Evolutionary conservation across 2,329 filamentous ascomycete species (phyloP).

Genomic region (Aspergillus felis): DNA sequence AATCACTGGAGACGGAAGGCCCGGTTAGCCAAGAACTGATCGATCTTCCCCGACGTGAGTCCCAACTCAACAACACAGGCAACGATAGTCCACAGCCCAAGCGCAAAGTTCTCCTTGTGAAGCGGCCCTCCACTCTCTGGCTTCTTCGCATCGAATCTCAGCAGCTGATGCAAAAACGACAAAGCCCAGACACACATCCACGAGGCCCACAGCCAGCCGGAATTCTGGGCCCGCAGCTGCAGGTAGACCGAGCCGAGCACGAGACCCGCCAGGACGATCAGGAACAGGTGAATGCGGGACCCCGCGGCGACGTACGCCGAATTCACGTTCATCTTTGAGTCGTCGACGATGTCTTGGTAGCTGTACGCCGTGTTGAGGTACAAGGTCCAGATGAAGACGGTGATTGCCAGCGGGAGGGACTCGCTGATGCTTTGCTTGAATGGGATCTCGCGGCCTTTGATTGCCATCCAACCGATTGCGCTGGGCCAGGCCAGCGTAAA

Average conservation of each 20-base stretch:
- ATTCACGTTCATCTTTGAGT: constrained; percentile 9
- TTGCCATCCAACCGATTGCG: constrained; percentile 3
- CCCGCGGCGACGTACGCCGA: constrained; percentile 8
- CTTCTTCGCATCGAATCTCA: constrained; percentile 3
- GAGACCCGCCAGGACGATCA: constrained; percentile 1
- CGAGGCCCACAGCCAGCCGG: constrained; percentile 7
- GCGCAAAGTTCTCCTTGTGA: constrained; percentile 4
- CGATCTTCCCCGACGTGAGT: constrained; percentile 58
- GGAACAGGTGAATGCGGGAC: constrained; percentile 5
- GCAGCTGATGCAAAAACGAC: constrained; percentile 1
- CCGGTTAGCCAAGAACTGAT: not conserved
- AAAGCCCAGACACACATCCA: constrained; percentile 9
- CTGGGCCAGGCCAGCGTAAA: constrained; percentile 1
- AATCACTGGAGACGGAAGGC: not conserved
- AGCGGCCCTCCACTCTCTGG: constrained; percentile 3
- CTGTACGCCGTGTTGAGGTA: constrained; percentile 14
- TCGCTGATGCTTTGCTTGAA: not conserved
- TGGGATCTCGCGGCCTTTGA: constrained; percentile 1
- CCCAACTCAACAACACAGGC: constrained; percentile 3
- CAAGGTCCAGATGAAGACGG: constrained; percentile 6
- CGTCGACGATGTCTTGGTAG: constrained; percentile 10
- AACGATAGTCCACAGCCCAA: constrained; percentile 5
- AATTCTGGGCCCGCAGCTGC: not conserved
- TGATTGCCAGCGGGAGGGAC: not conserved
- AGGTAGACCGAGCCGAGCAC: not conserved